Evolutionary conservation across 2,329 filamentous ascomycete genomes (phyloP), one percentile per base, ranked within the genome.

Genomic region (Ramichloridium luteum): DNA sequence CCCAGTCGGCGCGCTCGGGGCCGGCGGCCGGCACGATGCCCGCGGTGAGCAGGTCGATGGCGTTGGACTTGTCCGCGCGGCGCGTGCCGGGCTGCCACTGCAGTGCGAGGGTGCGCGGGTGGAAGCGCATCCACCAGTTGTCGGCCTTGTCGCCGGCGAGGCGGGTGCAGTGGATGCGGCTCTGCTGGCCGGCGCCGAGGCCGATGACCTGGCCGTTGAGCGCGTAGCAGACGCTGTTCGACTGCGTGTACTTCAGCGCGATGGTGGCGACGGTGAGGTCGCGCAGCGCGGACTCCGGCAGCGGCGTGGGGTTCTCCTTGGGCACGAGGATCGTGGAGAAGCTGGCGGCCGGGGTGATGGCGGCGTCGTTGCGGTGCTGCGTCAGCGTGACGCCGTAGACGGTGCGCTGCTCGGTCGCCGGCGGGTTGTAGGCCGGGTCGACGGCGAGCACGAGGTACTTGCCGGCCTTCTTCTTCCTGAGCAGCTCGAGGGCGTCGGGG

Each of bases 101-200:
- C 57, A 98, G 79, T 53, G 67, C 70, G 30, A 96, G 70, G 9
- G 90, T 82, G 32, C 83, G 79, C 47, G 83, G 78, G 67, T 94
- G 82, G 75, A 96, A 96, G 51, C 90, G 81, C 70, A 98, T 80
- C 90, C 88, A 98, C 88, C 88, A 96, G 70, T 93, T 94, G 62
- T 98, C 90, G 29, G 86, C 84, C 70, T 98, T 98, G 68, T 96
- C 88, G 38, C 90, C 90, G 8, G 90, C 90, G 31, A 98, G 74
- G 45, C 90, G 80, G 25, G 90, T 98, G 74, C 90, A 98, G 71
- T 98, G 90, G 49, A 98, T 98, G 47, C 90, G 80, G 40, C 83
- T 93, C 65, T 98, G 90, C 62, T 98, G 90, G 38, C 90, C 90
- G 34, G 90, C 90, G 44, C 90, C 90, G 34, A 98, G 76, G 44